Evolutionary conservation across 371 early-diverging fungal genomes (phyloP), one percentile per base, ranked within the genome.

Genomic region (Paraphysoderma sedebokerense): DNA sequence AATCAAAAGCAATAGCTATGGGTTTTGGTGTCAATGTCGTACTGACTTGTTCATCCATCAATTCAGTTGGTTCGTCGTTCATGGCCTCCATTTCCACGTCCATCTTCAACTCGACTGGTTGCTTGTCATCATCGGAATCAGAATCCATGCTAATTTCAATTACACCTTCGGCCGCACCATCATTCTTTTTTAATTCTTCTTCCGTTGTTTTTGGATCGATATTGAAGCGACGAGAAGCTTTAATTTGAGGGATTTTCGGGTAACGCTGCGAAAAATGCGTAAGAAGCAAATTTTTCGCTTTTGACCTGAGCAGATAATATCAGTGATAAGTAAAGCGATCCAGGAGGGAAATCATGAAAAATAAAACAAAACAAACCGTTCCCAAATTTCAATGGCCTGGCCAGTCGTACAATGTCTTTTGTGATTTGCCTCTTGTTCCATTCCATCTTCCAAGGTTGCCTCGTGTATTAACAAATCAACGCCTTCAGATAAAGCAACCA

Each of bases 211-310:
- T n/a, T n/a, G n/a, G n/a, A n/a, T n/a, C n/a, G n/a, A n/a, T n/a
- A n/a, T n/a, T n/a, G n/a, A n/a, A n/a, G n/a, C n/a, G n/a, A n/a
- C n/a, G n/a, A n/a, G n/a, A n/a, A n/a, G n/a, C n/a, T n/a, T 42
- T 22, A 4, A 42, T 42, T n/a, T 17, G 15, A 0, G 86, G 86
- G 19, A 85, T 55, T 59, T 83, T 82, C 12, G 83, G 82, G 65
- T 96, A 97, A 22, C 99, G 75, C 63, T 98, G 96, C 58, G 93
- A 92, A 56, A 98, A 98, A 60, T 99, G 99, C 44, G 98, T 99
- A 47, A 99, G 62, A 32, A 98, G 54, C 3, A 42, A 13, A 17
- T 87, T 71, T 44, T 63, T 68, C 51, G 77, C 69, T 33, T 93
- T 91, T 19, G 77, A 67, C 86, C 93, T 79, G 20, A 81, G 51